These are phyloP conservation scores for Millerago galiae DNA, from an alignment of 805 yeast genomes.

Conservation along the genomic window DNA sequence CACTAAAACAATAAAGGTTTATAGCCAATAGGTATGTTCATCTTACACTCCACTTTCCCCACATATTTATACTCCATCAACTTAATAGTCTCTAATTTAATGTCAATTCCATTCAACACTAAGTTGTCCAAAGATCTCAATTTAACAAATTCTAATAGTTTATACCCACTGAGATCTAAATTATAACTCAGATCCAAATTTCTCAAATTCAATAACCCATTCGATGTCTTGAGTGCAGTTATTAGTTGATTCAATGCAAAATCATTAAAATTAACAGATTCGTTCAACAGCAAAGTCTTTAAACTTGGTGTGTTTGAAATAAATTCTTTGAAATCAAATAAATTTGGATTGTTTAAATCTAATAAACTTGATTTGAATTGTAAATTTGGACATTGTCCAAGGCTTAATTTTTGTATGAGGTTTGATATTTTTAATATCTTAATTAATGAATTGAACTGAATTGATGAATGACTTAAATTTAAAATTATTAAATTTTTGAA, in stretches of 20 bases:
- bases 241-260: conserved; percentile 14
- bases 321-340: conserved; percentile 18
- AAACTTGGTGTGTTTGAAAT: conserved; percentile 12
- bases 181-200: conserved; percentile 4
- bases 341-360: conserved; percentile 7
- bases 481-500: conserved; percentile 12
- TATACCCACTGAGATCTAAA: conserved; percentile 21
- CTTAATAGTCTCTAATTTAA: conserved; percentile 15
- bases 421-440: conserved; percentile 6
- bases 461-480: conserved; percentile 21
- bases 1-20: conserved; percentile 8
- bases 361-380: conserved; percentile 15
- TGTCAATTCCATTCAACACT: conserved; percentile 18
- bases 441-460: conserved; percentile 17
- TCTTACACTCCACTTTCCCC: conserved; percentile 15
- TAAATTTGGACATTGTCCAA: conserved; percentile 20
- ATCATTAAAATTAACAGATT: conserved; percentile 21
- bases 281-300: conserved; percentile 16
- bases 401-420: conserved; percentile 4
- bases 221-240: conserved; percentile 4
- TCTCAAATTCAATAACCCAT: background rate
- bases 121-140: conserved; percentile 9
- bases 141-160: conserved; percentile 16
- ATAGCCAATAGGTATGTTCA: conserved; percentile 15
- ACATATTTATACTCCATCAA: conserved; percentile 13